Evolutionary conservation across 257 asterid genomes (phyloP).

Genomic region (Solanum pennellii): DNA sequence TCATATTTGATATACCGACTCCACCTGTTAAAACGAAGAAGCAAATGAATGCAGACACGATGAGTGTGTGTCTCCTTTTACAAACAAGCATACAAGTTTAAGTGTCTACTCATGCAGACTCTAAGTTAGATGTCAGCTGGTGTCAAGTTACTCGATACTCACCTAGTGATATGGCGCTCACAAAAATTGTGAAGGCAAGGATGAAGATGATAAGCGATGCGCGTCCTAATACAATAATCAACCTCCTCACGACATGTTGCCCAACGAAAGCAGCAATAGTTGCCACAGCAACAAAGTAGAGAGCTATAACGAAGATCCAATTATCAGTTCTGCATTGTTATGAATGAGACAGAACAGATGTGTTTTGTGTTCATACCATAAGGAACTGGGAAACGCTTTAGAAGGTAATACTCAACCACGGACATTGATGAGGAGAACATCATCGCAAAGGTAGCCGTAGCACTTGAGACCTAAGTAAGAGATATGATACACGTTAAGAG

Average conservation of each 20-base stretch:
- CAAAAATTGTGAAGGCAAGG: slow-evolving; percentile 75
- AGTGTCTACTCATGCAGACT: not conserved
- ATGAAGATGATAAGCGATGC: slow-evolving; percentile 91
- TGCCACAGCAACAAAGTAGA: slow-evolving; percentile 60
- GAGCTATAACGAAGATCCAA: slow-evolving; percentile 34
- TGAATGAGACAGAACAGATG: not conserved
- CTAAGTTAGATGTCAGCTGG: too few relatives aligned
- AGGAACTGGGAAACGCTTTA: slow-evolving; percentile 89
- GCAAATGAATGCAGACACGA: not conserved
- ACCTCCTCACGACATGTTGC: slow-evolving; percentile 74
- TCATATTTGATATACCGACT: slow-evolving; percentile 80
- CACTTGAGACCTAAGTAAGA: slow-evolving; percentile 74
- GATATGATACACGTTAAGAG: not conserved
- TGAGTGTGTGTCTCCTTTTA: not conserved
- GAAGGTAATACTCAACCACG: slow-evolving; percentile 83
- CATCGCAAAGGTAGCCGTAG: slow-evolving; percentile 97
- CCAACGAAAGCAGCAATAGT: slow-evolving; percentile 82
- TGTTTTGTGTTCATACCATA: slow-evolving; percentile 36
- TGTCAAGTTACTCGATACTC: not conserved
- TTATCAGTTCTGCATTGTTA: not conserved
- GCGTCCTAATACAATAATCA: slow-evolving; percentile 60
- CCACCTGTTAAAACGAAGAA: slow-evolving; percentile 43
- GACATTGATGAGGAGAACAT: slow-evolving; percentile 99
- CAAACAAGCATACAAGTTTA: not conserved
- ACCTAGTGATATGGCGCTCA: slow-evolving; percentile 94